Percentiles rank a stretch among this genome's conserved stretches.
Conservation (phyloP, 371 early-diverging fungal species). For the Entomophthora muscae region DNA sequence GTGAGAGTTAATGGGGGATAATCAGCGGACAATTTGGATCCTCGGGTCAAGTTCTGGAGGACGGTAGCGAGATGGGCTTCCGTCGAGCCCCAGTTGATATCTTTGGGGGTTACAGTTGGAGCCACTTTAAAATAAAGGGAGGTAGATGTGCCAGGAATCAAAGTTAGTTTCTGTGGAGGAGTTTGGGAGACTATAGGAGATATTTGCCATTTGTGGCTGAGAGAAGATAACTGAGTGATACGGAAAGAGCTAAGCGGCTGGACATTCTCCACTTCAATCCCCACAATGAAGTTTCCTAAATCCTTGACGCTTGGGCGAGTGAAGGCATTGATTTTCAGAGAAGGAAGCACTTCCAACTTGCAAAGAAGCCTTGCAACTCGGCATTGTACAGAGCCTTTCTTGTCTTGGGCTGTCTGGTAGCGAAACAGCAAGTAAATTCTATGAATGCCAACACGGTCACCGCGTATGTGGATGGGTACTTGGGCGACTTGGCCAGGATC, state of each 20-base stretch:
- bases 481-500: constrained; percentile 47
- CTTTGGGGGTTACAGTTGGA: not conserved
- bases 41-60: not conserved
- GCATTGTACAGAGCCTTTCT: constrained; percentile 15
- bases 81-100: not conserved
- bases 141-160: not conserved
- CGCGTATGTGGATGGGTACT: constrained; percentile 78
- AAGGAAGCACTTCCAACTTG: constrained; percentile 48
- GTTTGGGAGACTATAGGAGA: constrained; percentile 21
- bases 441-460: constrained; percentile 78
- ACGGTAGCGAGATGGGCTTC: not conserved
- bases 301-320: constrained; percentile 61
- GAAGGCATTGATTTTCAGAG: constrained; percentile 81
- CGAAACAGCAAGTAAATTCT: constrained; percentile 46
- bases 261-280: constrained; percentile 72
- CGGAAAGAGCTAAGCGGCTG: constrained; percentile 36
- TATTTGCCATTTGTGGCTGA: constrained; percentile 55
- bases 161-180: not conserved
- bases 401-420: constrained; percentile 26
- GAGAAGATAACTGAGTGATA: constrained; percentile 46
- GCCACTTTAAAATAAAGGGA: not conserved
- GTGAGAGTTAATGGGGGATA: not conserved
- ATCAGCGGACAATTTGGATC: not conserved
- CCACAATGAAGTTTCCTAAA: constrained; percentile 65
- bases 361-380: constrained; percentile 44